Evolutionary conservation across 108 stramenopile genomes (phyloP).

Genomic region (Nitzschia palea): DNA sequence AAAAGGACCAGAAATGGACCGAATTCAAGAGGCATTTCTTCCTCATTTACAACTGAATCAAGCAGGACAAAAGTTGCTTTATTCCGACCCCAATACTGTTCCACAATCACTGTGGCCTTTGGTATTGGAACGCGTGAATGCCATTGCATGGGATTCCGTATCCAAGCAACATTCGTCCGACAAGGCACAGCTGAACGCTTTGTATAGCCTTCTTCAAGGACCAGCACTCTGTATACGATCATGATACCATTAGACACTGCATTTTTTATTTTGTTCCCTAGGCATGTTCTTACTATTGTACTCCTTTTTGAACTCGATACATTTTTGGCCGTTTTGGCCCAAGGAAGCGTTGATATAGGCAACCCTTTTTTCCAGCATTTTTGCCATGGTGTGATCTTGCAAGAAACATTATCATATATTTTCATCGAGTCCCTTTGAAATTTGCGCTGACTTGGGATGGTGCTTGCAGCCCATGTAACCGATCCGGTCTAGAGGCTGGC

Average conservation of each 20-base stretch:
- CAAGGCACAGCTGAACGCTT: not conserved
- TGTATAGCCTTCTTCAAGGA: constrained; percentile 2
- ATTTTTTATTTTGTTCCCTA: too few relatives aligned
- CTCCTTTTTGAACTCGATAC: too few relatives aligned
- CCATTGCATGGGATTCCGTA: not conserved
- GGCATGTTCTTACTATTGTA: too few relatives aligned
- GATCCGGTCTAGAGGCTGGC: constrained; percentile 18
- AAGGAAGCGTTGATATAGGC: too few relatives aligned
- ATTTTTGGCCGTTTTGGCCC: too few relatives aligned
- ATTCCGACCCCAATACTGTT: not conserved
- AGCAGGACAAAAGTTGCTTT: constrained; percentile 8
- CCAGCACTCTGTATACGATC: not conserved
- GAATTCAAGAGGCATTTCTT: not conserved
- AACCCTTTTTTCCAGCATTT: too few relatives aligned
- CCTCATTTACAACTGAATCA: constrained; percentile 10
- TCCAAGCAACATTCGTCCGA: not conserved
- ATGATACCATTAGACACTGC: too few relatives aligned
- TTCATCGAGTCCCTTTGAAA: constrained; percentile 14
- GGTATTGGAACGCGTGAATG: not conserved
- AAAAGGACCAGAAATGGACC: not conserved
- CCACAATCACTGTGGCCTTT: constrained; percentile 13
- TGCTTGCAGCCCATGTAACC: constrained; percentile 27
- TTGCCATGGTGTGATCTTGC: too few relatives aligned
- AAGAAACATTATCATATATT: too few relatives aligned
- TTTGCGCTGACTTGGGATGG: constrained; percentile 17